Conservation (phyloP, 1,284 basidiomycete species). For the Leccinum solheimii region DNA sequence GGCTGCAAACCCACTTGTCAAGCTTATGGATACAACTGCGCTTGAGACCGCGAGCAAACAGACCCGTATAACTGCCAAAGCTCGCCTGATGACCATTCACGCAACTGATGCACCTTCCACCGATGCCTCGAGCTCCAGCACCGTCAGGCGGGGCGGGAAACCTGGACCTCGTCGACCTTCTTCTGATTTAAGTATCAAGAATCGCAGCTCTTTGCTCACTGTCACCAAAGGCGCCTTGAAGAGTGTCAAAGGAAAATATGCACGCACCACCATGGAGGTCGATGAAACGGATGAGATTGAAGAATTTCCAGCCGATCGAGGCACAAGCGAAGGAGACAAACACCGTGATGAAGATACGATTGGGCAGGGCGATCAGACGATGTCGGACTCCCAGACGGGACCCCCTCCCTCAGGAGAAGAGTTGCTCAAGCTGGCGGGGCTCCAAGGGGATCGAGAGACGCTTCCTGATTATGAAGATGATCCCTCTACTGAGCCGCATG, state of each 20-base stretch:
- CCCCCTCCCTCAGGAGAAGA: slow-evolving; percentile 43
- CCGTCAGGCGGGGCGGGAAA: slow-evolving; percentile 33
- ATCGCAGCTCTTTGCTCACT: slow-evolving; percentile 50
- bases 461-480: slow-evolving; percentile 62
- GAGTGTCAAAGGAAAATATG: slow-evolving; percentile 44
- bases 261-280: slow-evolving; percentile 7
- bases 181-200: slow-evolving; percentile 37
- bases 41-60: slow-evolving; percentile 25
- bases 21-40: slow-evolving; percentile 45
- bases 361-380: slow-evolving; percentile 8
- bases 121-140: slow-evolving; percentile 10
- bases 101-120: slow-evolving; percentile 10
- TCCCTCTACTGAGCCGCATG: slow-evolving; percentile 15
- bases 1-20: slow-evolving; percentile 52
- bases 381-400: background rate
- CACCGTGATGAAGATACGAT: slow-evolving; percentile 23
- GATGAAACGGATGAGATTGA: slow-evolving; percentile 26
- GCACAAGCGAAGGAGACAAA: slow-evolving; percentile 6
- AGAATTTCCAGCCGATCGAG: slow-evolving; percentile 9
- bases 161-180: slow-evolving; percentile 51
- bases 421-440: slow-evolving; percentile 48
- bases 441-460: slow-evolving; percentile 37
- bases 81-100: slow-evolving; percentile 36
- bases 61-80: slow-evolving; percentile 49
- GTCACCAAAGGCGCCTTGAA: slow-evolving; percentile 48